A percentile compares a stretch with the other conserved stretches of the same genome.
Evolutionary conservation across 2,329 filamentous ascomycete genomes (phyloP).

Genomic region (Colletotrichum sp.): DNA sequence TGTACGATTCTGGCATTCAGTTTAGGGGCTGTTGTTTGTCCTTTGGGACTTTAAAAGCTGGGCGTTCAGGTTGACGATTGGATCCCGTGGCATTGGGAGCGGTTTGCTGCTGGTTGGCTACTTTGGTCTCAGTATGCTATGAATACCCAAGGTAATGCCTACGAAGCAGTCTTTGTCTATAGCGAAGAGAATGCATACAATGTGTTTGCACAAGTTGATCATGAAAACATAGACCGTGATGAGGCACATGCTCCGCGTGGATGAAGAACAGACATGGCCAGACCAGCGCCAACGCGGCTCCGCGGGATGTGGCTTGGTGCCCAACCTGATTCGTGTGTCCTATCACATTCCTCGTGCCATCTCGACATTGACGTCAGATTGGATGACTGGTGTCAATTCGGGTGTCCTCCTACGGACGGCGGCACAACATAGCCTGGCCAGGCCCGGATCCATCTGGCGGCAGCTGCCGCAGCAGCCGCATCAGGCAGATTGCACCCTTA

Average conservation of each 20-base stretch:
- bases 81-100: not conserved
- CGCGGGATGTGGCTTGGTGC: not conserved
- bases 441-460: not conserved
- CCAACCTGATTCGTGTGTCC: not conserved
- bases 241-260: not conserved
- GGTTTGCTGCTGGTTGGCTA: not conserved
- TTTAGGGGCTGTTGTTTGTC: not conserved
- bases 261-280: not conserved
- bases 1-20: conserved; percentile 5
- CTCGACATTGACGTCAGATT: conserved; percentile 15
- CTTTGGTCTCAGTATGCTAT: conserved; percentile 14
- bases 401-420: not conserved
- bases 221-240: not conserved
- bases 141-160: conserved; percentile 12
- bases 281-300: not conserved
- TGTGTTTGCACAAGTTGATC: not conserved
- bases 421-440: not conserved
- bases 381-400: not conserved
- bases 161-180: not conserved
- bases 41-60: conserved; percentile 18
- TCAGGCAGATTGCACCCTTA: not conserved
- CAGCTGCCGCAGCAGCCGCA: not conserved
- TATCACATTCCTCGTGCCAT: not conserved
- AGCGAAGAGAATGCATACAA: not conserved
- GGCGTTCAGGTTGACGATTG: conserved; percentile 19